Evolutionary conservation across 306 rosid species (phyloP).

Genomic region (Malus domestica): ASM211411v1 NC_041796.1:2680001-2680500

Average conservation of each 20-base stretch:
- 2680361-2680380: constrained; percentile 96
- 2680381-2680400: constrained; percentile 98
- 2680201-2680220: neutral
- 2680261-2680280: too few species aligned
- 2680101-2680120: constrained; percentile 96
- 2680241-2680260: neutral
- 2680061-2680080: constrained; percentile 78
- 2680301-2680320: neutral
- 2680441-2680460: constrained; percentile 96
- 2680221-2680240: neutral
- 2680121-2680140: neutral
- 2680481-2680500: constrained; percentile 74
- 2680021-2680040: constrained; percentile 70
- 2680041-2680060: constrained; percentile 77
- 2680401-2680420: constrained; percentile 96
- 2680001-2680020: neutral
- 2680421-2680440: constrained; percentile 95
- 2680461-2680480: constrained; percentile 72
- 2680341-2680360: constrained; percentile 22
- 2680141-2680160: neutral
- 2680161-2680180: neutral
- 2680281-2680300: neutral
- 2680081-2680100: constrained; percentile 69
- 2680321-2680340: neutral
- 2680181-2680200: neutral